A percentile compares a stretch with the other conserved stretches of the same genome.
phyloP scores from a whole-genome alignment of 495 filamentous ascomycete genomes.

The Xylaria telfairii region DNA sequence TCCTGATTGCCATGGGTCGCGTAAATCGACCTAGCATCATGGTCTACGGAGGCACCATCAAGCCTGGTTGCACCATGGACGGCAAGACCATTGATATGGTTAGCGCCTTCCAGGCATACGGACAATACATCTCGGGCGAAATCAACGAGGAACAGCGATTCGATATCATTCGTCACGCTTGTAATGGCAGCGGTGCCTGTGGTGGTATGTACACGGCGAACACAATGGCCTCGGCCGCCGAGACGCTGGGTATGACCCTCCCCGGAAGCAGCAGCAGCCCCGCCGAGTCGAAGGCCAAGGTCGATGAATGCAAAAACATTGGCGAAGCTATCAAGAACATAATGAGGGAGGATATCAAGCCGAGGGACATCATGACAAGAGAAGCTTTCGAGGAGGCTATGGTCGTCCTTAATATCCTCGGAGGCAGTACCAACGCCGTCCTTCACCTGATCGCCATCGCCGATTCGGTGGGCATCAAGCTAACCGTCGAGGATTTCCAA shows the following conservation, averaged over 20 bases:
- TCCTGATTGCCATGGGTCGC: conserved; percentile 95
- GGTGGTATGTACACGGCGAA: conserved; percentile 99
- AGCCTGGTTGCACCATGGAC: conserved; percentile 80
- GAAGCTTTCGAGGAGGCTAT: conserved; percentile 97
- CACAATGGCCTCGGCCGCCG: conserved; percentile 97
- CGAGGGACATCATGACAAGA: conserved; percentile 87
- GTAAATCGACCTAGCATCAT: conserved; percentile 93
- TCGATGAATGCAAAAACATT: conserved; percentile 81
- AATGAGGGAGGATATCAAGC: conserved; percentile 85
- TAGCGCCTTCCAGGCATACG: conserved; percentile 97
- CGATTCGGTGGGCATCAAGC: conserved; percentile 88
- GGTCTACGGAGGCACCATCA: conserved; percentile 96
- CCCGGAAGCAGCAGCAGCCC: conserved; percentile 93
- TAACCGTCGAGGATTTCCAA: conserved; percentile 98
- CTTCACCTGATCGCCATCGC: conserved; percentile 97
- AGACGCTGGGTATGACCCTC: conserved; percentile 93
- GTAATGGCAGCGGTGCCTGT: conserved; percentile 91
- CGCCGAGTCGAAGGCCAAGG: conserved; percentile 84
- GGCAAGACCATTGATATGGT: conserved; percentile 90
- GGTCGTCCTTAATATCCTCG: conserved; percentile 92
- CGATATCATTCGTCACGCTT: conserved; percentile 94
- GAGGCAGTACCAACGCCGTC: conserved; percentile 96
- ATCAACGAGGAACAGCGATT: conserved; percentile 89
- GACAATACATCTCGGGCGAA: conserved; percentile 89
- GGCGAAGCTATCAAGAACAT: conserved; percentile 87